Conservation (phyloP, 2,329 filamentous ascomycete genomes). For the Chrysosporium keratinophilum region DNA sequence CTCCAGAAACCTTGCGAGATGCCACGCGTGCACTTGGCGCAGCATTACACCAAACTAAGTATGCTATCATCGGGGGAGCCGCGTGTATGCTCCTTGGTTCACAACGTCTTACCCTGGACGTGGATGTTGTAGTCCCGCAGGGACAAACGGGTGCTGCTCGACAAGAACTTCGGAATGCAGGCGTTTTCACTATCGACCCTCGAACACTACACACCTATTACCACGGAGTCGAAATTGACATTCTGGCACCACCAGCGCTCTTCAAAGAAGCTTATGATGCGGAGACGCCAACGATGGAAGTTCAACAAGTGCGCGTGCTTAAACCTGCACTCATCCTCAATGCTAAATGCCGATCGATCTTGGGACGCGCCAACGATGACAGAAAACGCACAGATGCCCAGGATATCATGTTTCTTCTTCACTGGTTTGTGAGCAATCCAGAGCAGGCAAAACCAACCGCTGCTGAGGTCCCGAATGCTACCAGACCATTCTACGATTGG, state of each 20-base stretch:
- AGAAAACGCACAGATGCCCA: constrained; percentile 1
- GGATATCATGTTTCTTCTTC: constrained; percentile 7
- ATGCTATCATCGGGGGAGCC: constrained; percentile 1
- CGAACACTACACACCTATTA: constrained; percentile 6
- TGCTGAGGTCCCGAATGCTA: background rate
- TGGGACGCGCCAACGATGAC: constrained; percentile 5
- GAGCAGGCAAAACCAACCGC: background rate
- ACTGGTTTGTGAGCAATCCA: background rate
- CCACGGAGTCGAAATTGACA: constrained; percentile 6
- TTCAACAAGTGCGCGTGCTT: constrained; percentile 6
- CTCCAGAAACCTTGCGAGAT: background rate
- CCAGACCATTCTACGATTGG: background rate
- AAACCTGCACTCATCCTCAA: constrained; percentile 10
- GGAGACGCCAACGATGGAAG: constrained; percentile 3
- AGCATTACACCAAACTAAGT: constrained; percentile 3
- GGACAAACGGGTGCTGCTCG: constrained; percentile 5
- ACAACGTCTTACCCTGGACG: constrained; percentile 2
- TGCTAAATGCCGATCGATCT: constrained; percentile 8
- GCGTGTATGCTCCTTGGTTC: constrained; percentile 8
- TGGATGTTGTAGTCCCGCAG: constrained; percentile 6
- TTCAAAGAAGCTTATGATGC: constrained; percentile 6
- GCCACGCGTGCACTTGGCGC: constrained; percentile 2
- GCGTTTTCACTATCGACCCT: constrained; percentile 4
- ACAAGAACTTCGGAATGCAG: constrained; percentile 8
- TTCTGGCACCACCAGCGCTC: constrained; percentile 4